Evolutionary conservation across 202 grass and related monocot species (phyloP), one percentile per base, ranked within the genome.

Genomic region (Eragrostis tef): DNA sequence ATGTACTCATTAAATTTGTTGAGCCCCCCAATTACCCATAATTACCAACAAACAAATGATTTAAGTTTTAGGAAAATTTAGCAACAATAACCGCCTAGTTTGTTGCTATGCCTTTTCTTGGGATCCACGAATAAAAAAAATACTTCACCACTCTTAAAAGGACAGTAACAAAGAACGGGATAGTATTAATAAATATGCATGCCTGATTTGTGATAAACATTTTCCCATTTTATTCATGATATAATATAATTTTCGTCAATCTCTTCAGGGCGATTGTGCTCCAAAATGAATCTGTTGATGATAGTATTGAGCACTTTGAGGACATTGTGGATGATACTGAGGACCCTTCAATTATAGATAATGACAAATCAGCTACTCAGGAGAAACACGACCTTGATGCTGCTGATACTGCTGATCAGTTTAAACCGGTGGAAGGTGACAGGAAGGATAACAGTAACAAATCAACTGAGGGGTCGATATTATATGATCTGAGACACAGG

Each of bases 201-300:
- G 0, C 4, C 17, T 19, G 15, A 52, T 52, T 52, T 24, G 11
- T 15, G 5, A 39, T 36, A 42, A 67, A 43, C 20, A 10, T 20
- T 7, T n/a, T 65, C 31, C 17, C n/a, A 21, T 43, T 57, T 29
- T 80, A 11, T 63, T 52, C 31, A 73, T 60, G 52, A 59, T 76
- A 78, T 74, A 70, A 65, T 76, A 78, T 74, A 70, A 56, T 79
- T 82, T 86, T 56, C 62, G 62, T 88, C 13, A 19, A 13, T 71
- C 81, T 63, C 63, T 79, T 83, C 82, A 98, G 95, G 92, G 25
- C 75, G n/a, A 73, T 89, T 84, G 85, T 90, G 72, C 92, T 93
- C 69, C 95, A 98, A 80, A 98, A 83, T 88, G 92, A 98, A 92
- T 94, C 81, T 78, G 69, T 88, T 66, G 95, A 98, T 85, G 92